These are phyloP conservation scores for Pelargonium cotyledonis DNA, from an alignment of 441 rosid genomes.

Conservation along the genomic window DNA sequence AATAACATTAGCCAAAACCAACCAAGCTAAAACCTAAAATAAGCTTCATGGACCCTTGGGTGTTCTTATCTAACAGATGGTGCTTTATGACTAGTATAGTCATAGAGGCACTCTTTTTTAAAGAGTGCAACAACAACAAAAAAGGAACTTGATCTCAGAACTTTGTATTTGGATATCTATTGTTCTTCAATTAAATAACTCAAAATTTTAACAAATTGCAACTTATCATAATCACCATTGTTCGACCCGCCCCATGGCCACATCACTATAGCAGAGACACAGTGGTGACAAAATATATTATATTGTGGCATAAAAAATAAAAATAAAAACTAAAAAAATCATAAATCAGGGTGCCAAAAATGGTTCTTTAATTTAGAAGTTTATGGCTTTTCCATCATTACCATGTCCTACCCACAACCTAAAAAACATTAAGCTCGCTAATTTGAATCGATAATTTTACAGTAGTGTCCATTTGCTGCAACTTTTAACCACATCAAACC, in stretches of 20 bases:
- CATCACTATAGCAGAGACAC: not conserved
- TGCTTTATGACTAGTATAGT: not conserved
- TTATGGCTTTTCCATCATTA: not conserved
- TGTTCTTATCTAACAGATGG: not conserved
- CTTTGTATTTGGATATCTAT: not conserved
- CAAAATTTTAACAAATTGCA: not conserved
- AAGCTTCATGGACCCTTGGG: not conserved
- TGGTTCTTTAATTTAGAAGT: not conserved
- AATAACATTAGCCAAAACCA: not conserved
- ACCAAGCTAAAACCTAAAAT: not conserved
- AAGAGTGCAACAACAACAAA: not conserved
- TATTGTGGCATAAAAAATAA: not conserved
- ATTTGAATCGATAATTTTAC: not conserved
- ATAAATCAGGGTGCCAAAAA: not conserved
- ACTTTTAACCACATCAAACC: not conserved
- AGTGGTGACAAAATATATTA: not conserved
- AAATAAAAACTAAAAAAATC: not conserved
- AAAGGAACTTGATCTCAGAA: not conserved
- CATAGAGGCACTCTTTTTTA: not conserved
- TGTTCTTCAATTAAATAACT: not conserved
- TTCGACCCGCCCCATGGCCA: conserved; percentile 6
- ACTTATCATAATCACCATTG: conserved; percentile 6
- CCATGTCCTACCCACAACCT: not conserved
- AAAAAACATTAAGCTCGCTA: no score
- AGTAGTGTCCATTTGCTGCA: not conserved